Conservation (phyloP, 2,329 filamentous ascomycete species). For the Elsinoe ampelina region DNA sequence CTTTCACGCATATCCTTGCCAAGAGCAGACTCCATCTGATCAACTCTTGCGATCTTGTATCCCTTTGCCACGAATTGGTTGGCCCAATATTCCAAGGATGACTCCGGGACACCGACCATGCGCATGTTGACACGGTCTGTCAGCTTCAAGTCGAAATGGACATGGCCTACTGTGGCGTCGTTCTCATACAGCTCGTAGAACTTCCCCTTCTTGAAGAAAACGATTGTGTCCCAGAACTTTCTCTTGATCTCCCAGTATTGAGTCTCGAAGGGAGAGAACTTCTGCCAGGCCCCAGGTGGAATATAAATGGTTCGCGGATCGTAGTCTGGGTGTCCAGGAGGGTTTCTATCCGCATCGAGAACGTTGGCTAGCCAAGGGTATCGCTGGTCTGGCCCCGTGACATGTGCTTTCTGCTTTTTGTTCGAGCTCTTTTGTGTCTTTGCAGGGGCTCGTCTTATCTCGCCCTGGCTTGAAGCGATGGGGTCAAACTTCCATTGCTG, state of each 20-base stretch:
- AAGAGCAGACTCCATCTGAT: slow-evolving; percentile 91
- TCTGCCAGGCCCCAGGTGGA: slow-evolving; percentile 65
- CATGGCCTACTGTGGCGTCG: slow-evolving; percentile 90
- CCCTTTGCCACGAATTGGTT: slow-evolving; percentile 98
- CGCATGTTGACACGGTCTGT: slow-evolving; percentile 99
- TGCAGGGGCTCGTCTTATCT: slow-evolving; percentile 19
- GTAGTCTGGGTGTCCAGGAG: slow-evolving; percentile 73
- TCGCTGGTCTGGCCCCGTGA: slow-evolving; percentile 72
- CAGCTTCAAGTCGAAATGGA: slow-evolving; percentile 93
- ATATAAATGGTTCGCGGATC: slow-evolving; percentile 88
- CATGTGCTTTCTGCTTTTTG: slow-evolving; percentile 58
- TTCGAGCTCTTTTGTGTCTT: slow-evolving; percentile 24
- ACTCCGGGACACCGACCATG: slow-evolving; percentile 96
- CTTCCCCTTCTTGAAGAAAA: slow-evolving; percentile 99
- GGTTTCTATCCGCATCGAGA: slow-evolving; percentile 72
- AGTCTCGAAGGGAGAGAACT: slow-evolving; percentile 90
- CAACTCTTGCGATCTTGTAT: slow-evolving; percentile 91
- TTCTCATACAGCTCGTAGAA: slow-evolving; percentile 99
- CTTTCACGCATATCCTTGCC: slow-evolving; percentile 99
- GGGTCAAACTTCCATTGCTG: slow-evolving; percentile 73
- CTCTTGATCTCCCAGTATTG: slow-evolving; percentile 99
- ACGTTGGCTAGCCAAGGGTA: slow-evolving; percentile 87
- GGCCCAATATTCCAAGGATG: slow-evolving; percentile 91
- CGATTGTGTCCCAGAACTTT: slow-evolving; percentile 93
- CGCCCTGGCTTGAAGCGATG: slow-evolving; percentile 45